Evolutionary conservation across 345 rosid genomes (phyloP).

Genomic region (Eutrema yunnanense): DNA sequence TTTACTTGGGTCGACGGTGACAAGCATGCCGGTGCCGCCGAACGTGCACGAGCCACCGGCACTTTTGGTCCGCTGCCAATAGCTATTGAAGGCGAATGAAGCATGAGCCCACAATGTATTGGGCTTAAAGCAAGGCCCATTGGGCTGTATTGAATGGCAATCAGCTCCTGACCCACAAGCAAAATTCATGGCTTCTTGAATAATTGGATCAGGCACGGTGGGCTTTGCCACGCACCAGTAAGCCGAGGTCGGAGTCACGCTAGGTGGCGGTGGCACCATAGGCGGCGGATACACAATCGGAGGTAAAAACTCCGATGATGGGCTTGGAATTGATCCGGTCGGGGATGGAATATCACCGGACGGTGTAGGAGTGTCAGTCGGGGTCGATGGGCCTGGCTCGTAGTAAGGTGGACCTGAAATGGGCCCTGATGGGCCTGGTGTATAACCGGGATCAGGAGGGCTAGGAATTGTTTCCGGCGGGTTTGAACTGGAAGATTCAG

Average conservation of each 20-base stretch:
- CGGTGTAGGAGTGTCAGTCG: slow-evolving; percentile 30
- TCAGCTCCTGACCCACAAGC: slow-evolving; percentile 93
- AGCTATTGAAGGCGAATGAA: slow-evolving; percentile 88
- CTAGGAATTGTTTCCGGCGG: slow-evolving; percentile 26
- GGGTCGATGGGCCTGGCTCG: slow-evolving; percentile 31
- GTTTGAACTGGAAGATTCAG: slow-evolving; percentile 8
- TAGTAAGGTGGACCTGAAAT: slow-evolving; percentile 37
- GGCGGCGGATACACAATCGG: slow-evolving; percentile 85
- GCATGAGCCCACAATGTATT: slow-evolving; percentile 75
- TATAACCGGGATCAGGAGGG: slow-evolving; percentile 31
- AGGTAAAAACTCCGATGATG: slow-evolving; percentile 47
- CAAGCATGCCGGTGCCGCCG: slow-evolving; percentile 91
- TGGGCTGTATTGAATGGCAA: slow-evolving; percentile 60
- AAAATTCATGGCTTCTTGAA: slow-evolving; percentile 91
- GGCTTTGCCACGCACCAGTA: slow-evolving; percentile 96
- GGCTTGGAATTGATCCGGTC: slow-evolving; percentile 37
- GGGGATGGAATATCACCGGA: slow-evolving; percentile 35
- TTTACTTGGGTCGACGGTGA: slow-evolving; percentile 89
- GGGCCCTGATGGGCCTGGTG: slow-evolving; percentile 29
- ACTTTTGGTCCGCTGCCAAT: slow-evolving; percentile 76
- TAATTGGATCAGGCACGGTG: slow-evolving; percentile 88
- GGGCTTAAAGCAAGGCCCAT: slow-evolving; percentile 72
- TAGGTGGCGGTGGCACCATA: slow-evolving; percentile 51
- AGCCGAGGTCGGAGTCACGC: slow-evolving; percentile 34
- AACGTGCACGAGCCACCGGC: slow-evolving; percentile 83